phyloP scores from a whole-genome alignment of 2,329 filamentous ascomycete genomes.

The Gaeumannomyces tritici region DNA sequence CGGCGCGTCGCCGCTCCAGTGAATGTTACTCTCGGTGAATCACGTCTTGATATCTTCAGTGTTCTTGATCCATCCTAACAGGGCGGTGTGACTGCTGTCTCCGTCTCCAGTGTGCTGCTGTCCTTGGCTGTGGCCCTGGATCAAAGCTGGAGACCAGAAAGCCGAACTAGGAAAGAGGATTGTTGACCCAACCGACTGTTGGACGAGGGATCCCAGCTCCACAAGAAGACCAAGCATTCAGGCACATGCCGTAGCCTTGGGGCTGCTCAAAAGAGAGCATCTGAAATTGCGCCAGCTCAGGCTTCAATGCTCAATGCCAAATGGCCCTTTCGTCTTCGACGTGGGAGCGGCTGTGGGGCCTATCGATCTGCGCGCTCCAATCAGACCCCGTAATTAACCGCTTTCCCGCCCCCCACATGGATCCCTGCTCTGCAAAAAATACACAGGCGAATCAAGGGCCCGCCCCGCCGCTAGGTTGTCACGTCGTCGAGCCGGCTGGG shows the following conservation, averaged over 20 bases:
- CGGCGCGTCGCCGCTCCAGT: no score
- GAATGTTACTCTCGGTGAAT: no score
- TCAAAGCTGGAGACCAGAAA: background rate
- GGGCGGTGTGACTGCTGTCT: background rate
- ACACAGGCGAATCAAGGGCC: background rate
- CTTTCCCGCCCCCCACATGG: background rate
- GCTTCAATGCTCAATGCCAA: background rate
- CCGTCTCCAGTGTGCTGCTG: background rate
- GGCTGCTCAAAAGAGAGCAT: background rate
- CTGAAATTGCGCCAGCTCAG: background rate
- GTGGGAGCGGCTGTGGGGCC: background rate
- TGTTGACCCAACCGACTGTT: background rate
- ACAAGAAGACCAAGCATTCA: background rate
- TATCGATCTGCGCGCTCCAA: background rate
- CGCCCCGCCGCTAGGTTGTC: background rate
- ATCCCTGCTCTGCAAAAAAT: background rate
- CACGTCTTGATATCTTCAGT: background rate
- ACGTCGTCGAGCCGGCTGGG: background rate
- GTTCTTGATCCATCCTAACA: background rate
- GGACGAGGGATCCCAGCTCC: background rate
- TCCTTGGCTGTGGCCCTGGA: background rate
- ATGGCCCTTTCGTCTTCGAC: background rate
- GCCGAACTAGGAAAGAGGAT: background rate
- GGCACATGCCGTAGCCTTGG: background rate
- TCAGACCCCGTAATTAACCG: background rate